Evolutionary conservation across 1,284 basidiomycete genomes (phyloP), one percentile per base, ranked within the genome.

Genomic region (Tilletia setariae): DNA sequence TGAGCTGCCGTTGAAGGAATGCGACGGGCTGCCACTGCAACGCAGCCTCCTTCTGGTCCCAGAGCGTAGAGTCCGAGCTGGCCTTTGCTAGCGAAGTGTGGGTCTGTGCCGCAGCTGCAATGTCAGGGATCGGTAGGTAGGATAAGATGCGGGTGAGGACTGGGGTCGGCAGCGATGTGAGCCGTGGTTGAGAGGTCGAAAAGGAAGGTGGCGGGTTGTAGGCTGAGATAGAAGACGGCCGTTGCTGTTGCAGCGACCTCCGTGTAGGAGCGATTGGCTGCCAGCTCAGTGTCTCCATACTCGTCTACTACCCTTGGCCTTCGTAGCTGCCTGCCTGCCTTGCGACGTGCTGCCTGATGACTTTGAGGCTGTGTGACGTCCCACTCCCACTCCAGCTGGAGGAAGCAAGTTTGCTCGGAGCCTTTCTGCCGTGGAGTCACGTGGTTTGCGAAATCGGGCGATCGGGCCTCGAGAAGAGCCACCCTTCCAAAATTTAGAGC

Each of bases 11-110:
- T 23, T 47, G 19, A n/a, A 40, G 47, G 71, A 76, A n/a, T 70
- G 64, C 35, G 13, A 77, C 69, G 19, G 68, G 67, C 25, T 66
- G 66, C 69, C 74, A 80, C 44, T 75, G 67, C 0, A 78, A 51
- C 3, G 56, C 68, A 2, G 67, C 66, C 1, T 74, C 53, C 49
- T 73, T 71, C 9, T 66, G 65, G 0, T 69, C 67, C 78, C 78
- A 80, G n/a, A 77, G 61, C 0, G 70, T 40, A 16, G 79, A 77
- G 30, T 74, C 71, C 1, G 76, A 73, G 28, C 78, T 74, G 35
- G 75, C 73, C n/a, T 70, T 65, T 7, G 76, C 76, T 0, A 79
- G 65, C 0, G 70, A n/a, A 21, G 75, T 30, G 16, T 70, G 70
- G 19, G 74, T 66, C 0, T 69, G 66, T 13, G 75, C 74, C 44